Percentiles rank a stretch among this genome's conserved stretches.
Evolutionary conservation across 495 filamentous ascomycete genomes (phyloP).

Genomic region (Aspergillus mulundensis): DNA sequence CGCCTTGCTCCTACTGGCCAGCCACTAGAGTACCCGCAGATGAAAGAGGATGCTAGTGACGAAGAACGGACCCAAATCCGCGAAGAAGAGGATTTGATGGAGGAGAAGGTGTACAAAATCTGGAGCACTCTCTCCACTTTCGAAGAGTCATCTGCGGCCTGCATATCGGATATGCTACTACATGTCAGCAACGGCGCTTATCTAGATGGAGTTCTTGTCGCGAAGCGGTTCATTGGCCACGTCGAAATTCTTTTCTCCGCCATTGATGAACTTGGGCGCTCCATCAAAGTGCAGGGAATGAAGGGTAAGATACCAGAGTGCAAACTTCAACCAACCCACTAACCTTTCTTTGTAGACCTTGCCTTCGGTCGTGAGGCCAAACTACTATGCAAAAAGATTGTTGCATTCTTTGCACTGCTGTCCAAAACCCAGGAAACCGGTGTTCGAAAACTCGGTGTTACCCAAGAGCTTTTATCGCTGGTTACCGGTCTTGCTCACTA

Average conservation of each 20-base stretch:
- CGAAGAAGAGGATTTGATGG: conserved; percentile 87
- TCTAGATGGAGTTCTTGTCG: conserved; percentile 88
- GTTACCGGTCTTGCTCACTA: conserved; percentile 98
- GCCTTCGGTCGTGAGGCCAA: conserved; percentile 94
- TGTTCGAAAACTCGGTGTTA: conserved; percentile 84
- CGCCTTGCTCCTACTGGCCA: conserved; percentile 62
- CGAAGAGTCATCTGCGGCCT: conserved; percentile 94
- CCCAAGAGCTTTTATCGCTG: conserved; percentile 89
- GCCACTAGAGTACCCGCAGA: conserved; percentile 43
- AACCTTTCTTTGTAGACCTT: conserved; percentile 53
- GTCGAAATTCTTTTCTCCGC: conserved; percentile 90
- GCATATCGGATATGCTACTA: conserved; percentile 98
- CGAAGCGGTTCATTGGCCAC: conserved; percentile 95
- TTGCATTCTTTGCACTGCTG: conserved; percentile 91
- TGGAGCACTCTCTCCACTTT: conserved; percentile 97
- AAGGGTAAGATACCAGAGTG: conserved; percentile 55
- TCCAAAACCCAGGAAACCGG: conserved; percentile 92
- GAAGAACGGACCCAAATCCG: conserved; percentile 72
- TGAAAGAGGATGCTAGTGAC: conserved; percentile 62
- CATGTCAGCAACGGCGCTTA: conserved; percentile 98
- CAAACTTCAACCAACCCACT: conserved; percentile 10
- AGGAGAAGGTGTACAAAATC: conserved; percentile 95
- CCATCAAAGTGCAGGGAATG: conserved; percentile 63
- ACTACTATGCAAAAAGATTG: conserved; percentile 98
- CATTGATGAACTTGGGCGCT: conserved; percentile 75